phyloP scores from a whole-genome alignment of 331 rosid species.

The Arachis monticola region DNA sequence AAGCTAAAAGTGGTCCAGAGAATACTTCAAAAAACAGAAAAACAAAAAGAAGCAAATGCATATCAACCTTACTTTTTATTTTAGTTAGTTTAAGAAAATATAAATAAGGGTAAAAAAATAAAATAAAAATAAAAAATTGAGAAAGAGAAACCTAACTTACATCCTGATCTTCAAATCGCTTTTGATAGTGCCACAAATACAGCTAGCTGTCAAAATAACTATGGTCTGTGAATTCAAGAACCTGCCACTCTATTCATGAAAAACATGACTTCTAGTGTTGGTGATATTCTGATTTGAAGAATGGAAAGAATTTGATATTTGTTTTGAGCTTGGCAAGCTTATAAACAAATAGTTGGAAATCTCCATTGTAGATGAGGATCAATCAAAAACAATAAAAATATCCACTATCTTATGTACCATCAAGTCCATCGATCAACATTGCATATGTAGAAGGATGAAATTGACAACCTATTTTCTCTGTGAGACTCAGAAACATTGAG shows the following conservation, averaged over 20 bases:
- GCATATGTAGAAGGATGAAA: constrained; percentile 56
- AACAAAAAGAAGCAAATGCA: not conserved
- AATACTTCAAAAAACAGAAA: not conserved
- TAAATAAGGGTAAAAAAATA: not conserved
- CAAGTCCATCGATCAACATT: constrained; percentile 56
- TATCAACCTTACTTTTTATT: not conserved
- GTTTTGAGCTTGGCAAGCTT: constrained; percentile 10
- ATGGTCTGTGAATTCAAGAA: constrained; percentile 15
- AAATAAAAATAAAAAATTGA: not conserved
- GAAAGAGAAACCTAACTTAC: constrained; percentile 25
- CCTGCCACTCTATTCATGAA: constrained; percentile 2
- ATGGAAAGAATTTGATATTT: constrained; percentile 21
- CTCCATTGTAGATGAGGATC: constrained; percentile 11
- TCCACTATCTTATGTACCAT: constrained; percentile 45
- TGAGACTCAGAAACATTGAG: constrained; percentile 49
- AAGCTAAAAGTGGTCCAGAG: not conserved
- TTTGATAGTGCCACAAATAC: constrained; percentile 1
- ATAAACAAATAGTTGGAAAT: constrained; percentile 26
- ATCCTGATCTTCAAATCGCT: constrained; percentile 11
- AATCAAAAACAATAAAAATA: constrained; percentile 44
- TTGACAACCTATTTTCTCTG: constrained; percentile 57
- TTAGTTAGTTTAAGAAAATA: not conserved
- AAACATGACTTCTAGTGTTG: constrained; percentile 18
- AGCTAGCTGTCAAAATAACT: constrained; percentile 5
- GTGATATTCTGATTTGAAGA: constrained; percentile 4